phyloP scores from a whole-genome alignment of 208 protist species.

The Trypanosoma avium region DNA sequence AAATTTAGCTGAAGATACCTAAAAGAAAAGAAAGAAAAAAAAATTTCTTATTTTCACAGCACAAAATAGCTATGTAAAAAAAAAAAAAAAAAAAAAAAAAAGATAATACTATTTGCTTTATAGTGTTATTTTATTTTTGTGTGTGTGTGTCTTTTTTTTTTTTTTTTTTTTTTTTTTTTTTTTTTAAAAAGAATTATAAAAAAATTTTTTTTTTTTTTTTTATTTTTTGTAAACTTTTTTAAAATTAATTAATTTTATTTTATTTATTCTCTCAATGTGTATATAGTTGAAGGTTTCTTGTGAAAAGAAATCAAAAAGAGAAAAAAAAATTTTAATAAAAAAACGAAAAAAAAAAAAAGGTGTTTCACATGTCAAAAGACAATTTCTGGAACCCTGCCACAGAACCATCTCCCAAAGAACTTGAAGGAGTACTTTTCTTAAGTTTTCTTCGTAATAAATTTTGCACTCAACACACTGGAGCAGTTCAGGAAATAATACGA shows the following conservation, averaged over 20 bases:
- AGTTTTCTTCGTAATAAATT: constrained; percentile 24
- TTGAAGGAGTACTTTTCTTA: constrained; percentile 14
- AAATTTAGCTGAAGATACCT: neutral
- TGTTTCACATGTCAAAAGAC: neutral
- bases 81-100: neutral
- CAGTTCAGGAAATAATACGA: constrained; percentile 6
- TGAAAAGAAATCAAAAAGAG: neutral
- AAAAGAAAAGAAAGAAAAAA: neutral
- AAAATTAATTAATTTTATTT: too few relatives aligned
- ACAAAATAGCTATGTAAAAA: too few relatives aligned
- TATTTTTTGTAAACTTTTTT: too few relatives aligned
- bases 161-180: neutral
- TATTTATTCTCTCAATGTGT: too few relatives aligned
- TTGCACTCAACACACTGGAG: constrained; percentile 17
- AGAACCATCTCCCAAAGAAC: constrained; percentile 18
- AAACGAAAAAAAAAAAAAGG: neutral
- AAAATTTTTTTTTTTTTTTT: neutral
- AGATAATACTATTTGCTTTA: neutral
- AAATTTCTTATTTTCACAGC: neutral
- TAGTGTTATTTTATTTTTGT: neutral
- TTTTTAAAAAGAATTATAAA: too few relatives aligned
- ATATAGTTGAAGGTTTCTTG: too few relatives aligned
- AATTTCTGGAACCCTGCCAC: constrained; percentile 20
- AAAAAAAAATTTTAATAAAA: constrained; percentile 6
- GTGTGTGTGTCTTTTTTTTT: neutral